Conservation (phyloP, 352 stramenopile genomes). For the Globisporangium paddicum region DNA sequence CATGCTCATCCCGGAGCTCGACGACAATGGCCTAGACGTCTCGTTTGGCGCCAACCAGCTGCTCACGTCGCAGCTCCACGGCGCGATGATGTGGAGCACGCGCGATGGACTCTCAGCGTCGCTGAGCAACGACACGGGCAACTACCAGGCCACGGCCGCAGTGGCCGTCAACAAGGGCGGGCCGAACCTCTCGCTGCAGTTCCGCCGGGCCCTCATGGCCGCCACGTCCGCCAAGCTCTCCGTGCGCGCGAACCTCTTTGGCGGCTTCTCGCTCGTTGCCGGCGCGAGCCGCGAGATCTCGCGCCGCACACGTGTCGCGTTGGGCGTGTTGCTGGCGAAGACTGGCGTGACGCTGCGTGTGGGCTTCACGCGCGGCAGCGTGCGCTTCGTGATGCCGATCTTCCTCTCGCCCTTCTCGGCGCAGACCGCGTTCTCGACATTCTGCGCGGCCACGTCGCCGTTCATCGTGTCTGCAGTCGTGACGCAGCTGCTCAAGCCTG, state of each 20-base stretch:
- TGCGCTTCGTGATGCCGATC: conserved; percentile 81
- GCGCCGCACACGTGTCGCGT: conserved; percentile 43
- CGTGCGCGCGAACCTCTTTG: conserved; percentile 41
- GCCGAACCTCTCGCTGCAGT: conserved; percentile 55
- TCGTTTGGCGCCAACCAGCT: conserved; percentile 65
- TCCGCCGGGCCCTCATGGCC: conserved; percentile 32
- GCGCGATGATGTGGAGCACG: conserved; percentile 80
- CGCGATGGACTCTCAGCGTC: conserved; percentile 70
- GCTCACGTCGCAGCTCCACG: conserved; percentile 55
- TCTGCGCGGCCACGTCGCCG: conserved; percentile 64
- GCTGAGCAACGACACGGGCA: conserved; percentile 39
- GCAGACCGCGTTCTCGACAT: conserved; percentile 66
- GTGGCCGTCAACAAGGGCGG: conserved; percentile 42
- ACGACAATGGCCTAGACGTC: conserved; percentile 67
- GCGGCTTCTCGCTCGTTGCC: conserved; percentile 40
- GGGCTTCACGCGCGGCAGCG: conserved; percentile 71
- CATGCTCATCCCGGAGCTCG: conserved; percentile 70
- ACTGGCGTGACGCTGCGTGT: conserved; percentile 58
- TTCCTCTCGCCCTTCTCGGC: conserved; percentile 72
- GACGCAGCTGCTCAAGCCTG: conserved; percentile 61
- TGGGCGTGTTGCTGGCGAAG: conserved; percentile 54
- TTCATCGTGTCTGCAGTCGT: conserved; percentile 64
- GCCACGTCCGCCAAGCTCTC: conserved; percentile 48
- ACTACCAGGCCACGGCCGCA: conserved; percentile 32
- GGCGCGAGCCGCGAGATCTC: conserved; percentile 58